Evolutionary conservation across 495 filamentous ascomycete species (phyloP), one percentile per base, ranked within the genome.

Genomic region (Aspergillus olivimuriae): DNA sequence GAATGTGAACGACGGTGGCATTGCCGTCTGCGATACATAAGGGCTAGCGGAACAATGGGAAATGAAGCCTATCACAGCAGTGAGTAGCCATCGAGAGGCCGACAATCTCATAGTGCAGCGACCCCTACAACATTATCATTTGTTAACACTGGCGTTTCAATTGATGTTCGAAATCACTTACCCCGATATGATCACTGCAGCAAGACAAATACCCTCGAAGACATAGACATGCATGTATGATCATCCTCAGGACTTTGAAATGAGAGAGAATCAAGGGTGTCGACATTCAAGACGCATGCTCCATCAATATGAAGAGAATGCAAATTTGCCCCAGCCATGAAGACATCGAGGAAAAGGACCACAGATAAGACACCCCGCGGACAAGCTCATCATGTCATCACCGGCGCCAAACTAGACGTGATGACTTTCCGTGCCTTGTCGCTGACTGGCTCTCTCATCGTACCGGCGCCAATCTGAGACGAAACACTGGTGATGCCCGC

Each of bases 391-490:
- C 22, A 8, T 46, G 39, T 20, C 48, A 21, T 39, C 22, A 37
- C 46, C 48, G 53, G 53, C 44, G 47, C 44, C 44, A 46, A 50
- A 28, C 34, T 24, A 26, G 19, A 44, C n/a, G 40, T 38, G 35
- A 49, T 43, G 32, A 38, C 34, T 35, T 34, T 32, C 39, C 39
- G 24, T 39, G 32, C 30, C 41, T 34, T 34, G 38, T 23, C 12
- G 44, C 33, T 51, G 48, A 52, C 39, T 52, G 41, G 43, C 43
- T 45, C 30, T 33, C 10, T 6, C 37, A 21, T 33, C 28, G 36
- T 28, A 41, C 38, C 11, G 18, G 37, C 32, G 14, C 14, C 24
- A 26, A 45, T 47, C 49, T 62, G 60, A 64, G 59, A 68, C 64
- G 42, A 43, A 35, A 35, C 33, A 26, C 32, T 37, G 37, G 48